phyloP scores from a whole-genome alignment of 2,329 filamentous ascomycete genomes.

The Arthroderma uncinatum region DNA sequence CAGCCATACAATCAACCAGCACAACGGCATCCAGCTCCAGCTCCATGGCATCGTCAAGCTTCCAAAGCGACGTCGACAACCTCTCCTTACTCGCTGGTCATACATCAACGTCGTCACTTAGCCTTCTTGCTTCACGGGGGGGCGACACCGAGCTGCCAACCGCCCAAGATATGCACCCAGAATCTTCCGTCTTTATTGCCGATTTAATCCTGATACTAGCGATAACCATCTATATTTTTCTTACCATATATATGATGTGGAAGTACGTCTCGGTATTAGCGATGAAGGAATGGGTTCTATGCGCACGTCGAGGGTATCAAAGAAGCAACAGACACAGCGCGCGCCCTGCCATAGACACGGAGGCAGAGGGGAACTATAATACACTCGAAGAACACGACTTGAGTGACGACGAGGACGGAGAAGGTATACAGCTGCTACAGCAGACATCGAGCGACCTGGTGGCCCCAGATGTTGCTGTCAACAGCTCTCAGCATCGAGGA shows the following conservation, averaged over 20 bases:
- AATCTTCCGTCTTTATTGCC: constrained; percentile 7
- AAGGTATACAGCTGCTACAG: constrained; percentile 10
- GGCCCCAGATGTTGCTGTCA: neutral
- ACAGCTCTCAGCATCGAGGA: neutral
- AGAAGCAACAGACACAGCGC: constrained; percentile 12
- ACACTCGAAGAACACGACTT: constrained; percentile 15
- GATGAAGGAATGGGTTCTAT: neutral
- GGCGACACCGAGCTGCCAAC: neutral
- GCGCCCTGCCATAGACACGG: neutral
- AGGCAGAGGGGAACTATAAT: neutral
- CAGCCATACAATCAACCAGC: too few relatives aligned
- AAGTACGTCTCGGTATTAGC: neutral
- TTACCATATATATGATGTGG: constrained; percentile 10
- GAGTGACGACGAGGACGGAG: constrained; percentile 10
- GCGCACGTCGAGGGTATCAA: constrained; percentile 15
- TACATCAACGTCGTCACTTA: neutral
- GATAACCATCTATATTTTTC: constrained; percentile 14
- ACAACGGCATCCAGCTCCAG: too few relatives aligned
- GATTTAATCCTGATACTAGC: constrained; percentile 12
- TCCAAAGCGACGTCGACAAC: neutral
- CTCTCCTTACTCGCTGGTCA: neutral
- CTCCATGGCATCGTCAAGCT: neutral
- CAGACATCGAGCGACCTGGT: neutral
- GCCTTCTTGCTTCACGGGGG: too few relatives aligned
- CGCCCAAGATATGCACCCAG: neutral